Evolutionary conservation across 2,329 filamentous ascomycete species (phyloP).

Genomic region (Claviceps sp.): DNA sequence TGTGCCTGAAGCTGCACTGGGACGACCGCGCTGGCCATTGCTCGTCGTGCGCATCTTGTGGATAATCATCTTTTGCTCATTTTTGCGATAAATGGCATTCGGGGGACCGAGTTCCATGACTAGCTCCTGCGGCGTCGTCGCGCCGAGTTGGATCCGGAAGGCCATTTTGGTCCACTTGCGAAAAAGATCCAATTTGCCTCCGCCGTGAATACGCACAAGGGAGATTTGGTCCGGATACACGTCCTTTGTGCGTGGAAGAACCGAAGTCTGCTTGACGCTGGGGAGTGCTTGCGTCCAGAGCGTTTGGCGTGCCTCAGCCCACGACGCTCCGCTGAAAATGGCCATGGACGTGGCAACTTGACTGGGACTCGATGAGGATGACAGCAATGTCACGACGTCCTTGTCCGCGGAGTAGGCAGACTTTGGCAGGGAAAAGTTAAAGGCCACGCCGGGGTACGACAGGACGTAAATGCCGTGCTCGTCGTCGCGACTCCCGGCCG

Average conservation of each 20-base stretch:
- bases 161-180: constrained; percentile 54
- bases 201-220: constrained; percentile 61
- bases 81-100: constrained; percentile 86
- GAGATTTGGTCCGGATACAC: constrained; percentile 82
- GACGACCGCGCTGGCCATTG: constrained; percentile 34
- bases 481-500: constrained; percentile 31
- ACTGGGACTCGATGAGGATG: constrained; percentile 61
- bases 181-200: constrained; percentile 64
- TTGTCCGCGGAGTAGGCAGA: constrained; percentile 61
- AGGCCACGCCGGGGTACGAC: constrained; percentile 88
- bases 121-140: constrained; percentile 85
- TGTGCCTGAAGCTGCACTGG: constrained; percentile 19
- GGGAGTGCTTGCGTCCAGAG: constrained; percentile 66
- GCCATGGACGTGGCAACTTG: constrained; percentile 76
- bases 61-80: constrained; percentile 77
- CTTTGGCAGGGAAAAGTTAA: constrained; percentile 69
- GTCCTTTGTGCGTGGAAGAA: constrained; percentile 60
- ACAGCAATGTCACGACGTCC: constrained; percentile 78
- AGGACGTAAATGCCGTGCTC: constrained; percentile 68
- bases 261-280: constrained; percentile 57
- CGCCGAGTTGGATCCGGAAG: constrained; percentile 62
- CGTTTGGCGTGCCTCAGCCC: constrained; percentile 65
- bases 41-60: constrained; percentile 51
- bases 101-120: constrained; percentile 84
- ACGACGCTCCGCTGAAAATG: constrained; percentile 79